Evolutionary conservation across 306 rosid genomes (phyloP), one percentile per base, ranked within the genome.

Genomic region (Hippophae rhamnoides): DNA sequence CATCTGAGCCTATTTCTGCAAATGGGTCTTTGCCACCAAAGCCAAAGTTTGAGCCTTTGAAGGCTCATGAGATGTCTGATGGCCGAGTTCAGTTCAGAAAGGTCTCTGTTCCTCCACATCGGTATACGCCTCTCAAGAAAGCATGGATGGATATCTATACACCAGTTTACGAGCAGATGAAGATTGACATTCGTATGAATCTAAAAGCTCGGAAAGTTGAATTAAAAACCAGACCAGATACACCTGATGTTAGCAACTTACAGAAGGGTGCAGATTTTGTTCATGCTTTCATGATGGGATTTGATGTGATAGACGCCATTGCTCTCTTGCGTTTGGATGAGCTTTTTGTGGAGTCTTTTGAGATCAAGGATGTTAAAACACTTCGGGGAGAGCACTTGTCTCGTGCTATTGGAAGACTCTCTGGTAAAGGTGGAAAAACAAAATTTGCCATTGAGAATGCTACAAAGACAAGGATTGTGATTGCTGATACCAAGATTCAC

Each of bases 241-340:
- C 97, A 43, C 97, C 95, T 0, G 89, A 89, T 13, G 70, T 89
- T 2, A 89, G 92, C 72, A 80, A 89, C 69, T 72, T 89, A 42
- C 92, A 89, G 54, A 89, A 89, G 63, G 86, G 85, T 62, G 89
- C 95, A 31, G 97, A 89, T 78, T 89, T 89, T 72, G 95, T 86
- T 13, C 97, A 89, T 80, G 95, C 95, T 42, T 89, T 86, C 72
- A 89, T 78, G 89, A 27, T 89, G 56, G 97, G 95, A 6, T 89
- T 89, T 61, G 95, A 89, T 74, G 92, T 83, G 44, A 83, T 89
- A 5, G 97, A 89, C 9, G 95, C 87, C 59, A 59, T 89, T 64
- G 92, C 97, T 0, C 86, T 89, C 64, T 59, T 89, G 62, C 85
- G 95, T 0, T 57, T 89, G 79, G 97, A 89, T 68, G 95, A 89